Evolutionary conservation across 441 rosid species (phyloP), one percentile per base, ranked within the genome.

Genomic region (Capsella rubella): DNA sequence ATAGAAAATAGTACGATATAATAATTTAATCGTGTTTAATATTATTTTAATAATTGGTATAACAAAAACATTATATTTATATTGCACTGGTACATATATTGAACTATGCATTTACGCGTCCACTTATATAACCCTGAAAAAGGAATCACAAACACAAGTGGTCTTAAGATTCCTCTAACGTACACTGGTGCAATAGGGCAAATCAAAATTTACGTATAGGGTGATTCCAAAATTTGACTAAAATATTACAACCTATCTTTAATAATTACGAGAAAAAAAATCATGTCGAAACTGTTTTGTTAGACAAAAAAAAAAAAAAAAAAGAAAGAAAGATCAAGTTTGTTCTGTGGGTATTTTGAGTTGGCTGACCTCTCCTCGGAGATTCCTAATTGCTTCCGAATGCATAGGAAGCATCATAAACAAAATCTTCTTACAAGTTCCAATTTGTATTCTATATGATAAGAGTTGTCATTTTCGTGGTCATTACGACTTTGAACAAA

Each of bases 401-500:
- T 35, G 9, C 3, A 5, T 12, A 40, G n/a, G 46, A 42, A 42
- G n/a, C 46, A 42, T 42, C 2, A 42, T 13, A 42, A 21, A 21
- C 25, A 21, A 42, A 42, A 42, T 42, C 46, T 42, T 13, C 46
- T 14, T 42, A 14, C 46, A 42, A 5, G 7, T 11, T 12, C 46
- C 46, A 42, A 42, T 6, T 5, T 12, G 46, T 42, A 39, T 39
- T 39, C 15, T 13, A 37, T 50, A 10, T 21, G 25, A 21, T 27
- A 27, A 29, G 29, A 40, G 63, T 7, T 54, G 70, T 73, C 77
- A 37, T 64, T 73, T 63, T 64, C 64, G 50, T 73, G 31, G 45
- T 46, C 27, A 54, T 47, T 57, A 57, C 46, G 37, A 74, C 29
- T 11, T 45, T 32, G 39, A 58, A 35, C 11, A 31, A 42, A 68